Conservation (phyloP, 176 grass and related monocot genomes). For the Rhynchospora tenuis region DNA sequence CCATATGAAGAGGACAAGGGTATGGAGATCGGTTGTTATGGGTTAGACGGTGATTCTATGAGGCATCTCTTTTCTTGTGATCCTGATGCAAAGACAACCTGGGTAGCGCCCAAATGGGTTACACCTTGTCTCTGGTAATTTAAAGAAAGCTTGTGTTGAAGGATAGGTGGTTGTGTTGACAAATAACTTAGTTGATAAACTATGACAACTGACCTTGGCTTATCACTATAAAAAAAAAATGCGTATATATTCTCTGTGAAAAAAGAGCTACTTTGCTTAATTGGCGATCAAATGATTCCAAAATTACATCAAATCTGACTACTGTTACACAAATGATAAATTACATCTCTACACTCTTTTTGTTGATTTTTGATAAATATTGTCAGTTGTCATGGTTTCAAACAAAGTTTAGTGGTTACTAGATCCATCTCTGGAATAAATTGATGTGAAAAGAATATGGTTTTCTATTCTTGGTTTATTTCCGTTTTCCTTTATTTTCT, state of each 20-base stretch:
- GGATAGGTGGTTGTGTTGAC: not conserved
- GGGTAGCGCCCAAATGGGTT: slow-evolving; percentile 1
- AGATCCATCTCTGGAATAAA: not conserved
- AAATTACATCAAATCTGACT: not conserved
- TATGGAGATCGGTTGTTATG: slow-evolving; percentile 7
- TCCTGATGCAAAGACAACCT: not conserved
- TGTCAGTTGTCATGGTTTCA: not conserved
- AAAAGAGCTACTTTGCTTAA: not conserved
- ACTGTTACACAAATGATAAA: not conserved
- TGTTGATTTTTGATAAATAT: not conserved
- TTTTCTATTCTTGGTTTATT: not conserved
- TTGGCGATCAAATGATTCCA: not conserved
- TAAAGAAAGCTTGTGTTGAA: not conserved
- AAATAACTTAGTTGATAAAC: not conserved
- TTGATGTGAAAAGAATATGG: not conserved
- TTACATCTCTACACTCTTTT: not conserved
- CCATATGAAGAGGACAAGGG: slow-evolving; percentile 11
- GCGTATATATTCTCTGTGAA: not conserved
- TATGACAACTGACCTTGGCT: not conserved
- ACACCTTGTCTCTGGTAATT: slow-evolving; percentile 16
- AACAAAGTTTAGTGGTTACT: not conserved
- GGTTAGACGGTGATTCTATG: not conserved
- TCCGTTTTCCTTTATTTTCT: too few species aligned
- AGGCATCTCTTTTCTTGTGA: not conserved
- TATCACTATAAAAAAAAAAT: not conserved